phyloP scores from a whole-genome alignment of 441 rosid genomes.

The Aquilaria agallochum region DNA sequence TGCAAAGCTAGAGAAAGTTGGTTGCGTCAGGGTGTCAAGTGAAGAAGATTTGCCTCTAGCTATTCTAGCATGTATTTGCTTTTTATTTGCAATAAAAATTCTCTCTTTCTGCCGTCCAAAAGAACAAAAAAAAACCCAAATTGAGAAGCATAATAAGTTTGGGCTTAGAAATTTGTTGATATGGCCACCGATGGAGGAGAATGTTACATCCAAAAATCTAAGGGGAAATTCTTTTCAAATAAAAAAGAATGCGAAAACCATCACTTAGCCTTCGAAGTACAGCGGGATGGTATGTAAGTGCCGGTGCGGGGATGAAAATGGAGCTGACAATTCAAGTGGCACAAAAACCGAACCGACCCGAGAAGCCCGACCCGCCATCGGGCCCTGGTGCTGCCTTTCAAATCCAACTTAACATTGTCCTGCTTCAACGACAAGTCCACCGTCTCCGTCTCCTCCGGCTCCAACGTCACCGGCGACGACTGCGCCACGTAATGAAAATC shows the following conservation, averaged over 20 bases:
- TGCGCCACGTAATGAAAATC: conserved; percentile 42
- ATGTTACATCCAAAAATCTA: too few relatives aligned
- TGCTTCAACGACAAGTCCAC: conserved; percentile 37
- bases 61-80: too few relatives aligned
- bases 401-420: conserved; percentile 48
- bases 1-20: too few relatives aligned
- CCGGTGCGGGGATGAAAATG: conserved; percentile 49
- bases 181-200: too few relatives aligned
- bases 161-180: too few relatives aligned
- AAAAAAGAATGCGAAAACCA: background rate
- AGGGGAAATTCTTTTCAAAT: background rate
- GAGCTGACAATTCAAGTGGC: conserved; percentile 56
- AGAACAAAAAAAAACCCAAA: too few relatives aligned
- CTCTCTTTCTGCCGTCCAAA: too few relatives aligned
- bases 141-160: too few relatives aligned
- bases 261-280: conserved; percentile 62
- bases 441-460: conserved; percentile 28
- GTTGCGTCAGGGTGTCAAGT: too few relatives aligned
- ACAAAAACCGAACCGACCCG: conserved; percentile 54
- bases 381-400: conserved; percentile 58
- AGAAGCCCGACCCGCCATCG: conserved; percentile 68
- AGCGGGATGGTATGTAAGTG: conserved; percentile 29
- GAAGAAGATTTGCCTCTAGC: too few relatives aligned
- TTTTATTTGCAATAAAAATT: too few relatives aligned
- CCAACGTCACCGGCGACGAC: conserved; percentile 61